Evolutionary conservation across 73 alveolate genomes (phyloP).

Genomic region (Paramecium pentaurelia): DNA sequence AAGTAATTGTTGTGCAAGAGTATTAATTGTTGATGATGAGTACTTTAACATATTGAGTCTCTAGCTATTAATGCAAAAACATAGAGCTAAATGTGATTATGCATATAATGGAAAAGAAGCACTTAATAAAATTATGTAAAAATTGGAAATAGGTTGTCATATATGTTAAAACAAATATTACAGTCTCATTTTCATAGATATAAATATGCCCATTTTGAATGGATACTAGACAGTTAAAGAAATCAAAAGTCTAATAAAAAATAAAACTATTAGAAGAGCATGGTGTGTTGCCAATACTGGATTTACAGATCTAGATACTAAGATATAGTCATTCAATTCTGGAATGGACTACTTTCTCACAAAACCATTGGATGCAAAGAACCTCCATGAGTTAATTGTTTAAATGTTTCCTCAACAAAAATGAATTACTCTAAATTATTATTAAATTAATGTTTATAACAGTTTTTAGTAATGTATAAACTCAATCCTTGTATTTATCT

Average conservation of each 20-base stretch:
- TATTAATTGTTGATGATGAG: constrained; percentile 41
- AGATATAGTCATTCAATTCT: neutral
- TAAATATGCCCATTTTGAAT: constrained; percentile 17
- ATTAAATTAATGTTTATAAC: neutral
- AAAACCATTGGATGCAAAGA: neutral
- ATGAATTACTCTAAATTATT: neutral
- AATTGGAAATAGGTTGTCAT: neutral
- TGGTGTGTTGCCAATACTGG: constrained; percentile 29
- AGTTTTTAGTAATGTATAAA: too few relatives aligned
- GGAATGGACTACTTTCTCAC: constrained; percentile 21
- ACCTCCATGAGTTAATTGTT: neutral
- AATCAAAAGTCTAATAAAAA: neutral
- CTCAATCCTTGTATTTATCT: too few relatives aligned
- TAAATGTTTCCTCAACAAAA: neutral
- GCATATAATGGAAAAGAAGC: constrained; percentile 53
- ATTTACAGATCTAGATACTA: constrained; percentile 33
- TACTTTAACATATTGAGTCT: neutral
- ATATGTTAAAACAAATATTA: neutral
- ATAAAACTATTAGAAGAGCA: neutral
- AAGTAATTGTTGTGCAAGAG: constrained; percentile 33
- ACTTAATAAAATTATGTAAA: neutral
- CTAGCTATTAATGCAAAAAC: neutral
- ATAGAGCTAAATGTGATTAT: neutral
- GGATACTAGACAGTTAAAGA: neutral
- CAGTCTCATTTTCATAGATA: neutral